phyloP scores from a whole-genome alignment of 2,329 filamentous ascomycete species.

The Ceratocystis cubensis region DNA sequence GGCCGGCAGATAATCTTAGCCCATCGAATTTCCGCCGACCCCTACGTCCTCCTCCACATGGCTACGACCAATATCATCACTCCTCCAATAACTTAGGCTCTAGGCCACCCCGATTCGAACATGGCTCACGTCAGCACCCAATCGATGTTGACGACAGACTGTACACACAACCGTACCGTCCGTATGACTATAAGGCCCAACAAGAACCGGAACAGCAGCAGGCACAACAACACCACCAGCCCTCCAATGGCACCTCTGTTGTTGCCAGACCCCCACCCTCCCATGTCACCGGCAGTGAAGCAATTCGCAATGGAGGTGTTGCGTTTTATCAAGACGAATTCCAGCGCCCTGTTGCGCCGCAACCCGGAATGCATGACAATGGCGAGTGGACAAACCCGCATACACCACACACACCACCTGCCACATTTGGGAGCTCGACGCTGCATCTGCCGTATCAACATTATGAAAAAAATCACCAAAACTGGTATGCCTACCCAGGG shows the following conservation, averaged over 20 bases:
- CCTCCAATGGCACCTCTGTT: no score
- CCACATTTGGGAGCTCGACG: background rate
- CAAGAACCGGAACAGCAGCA: background rate
- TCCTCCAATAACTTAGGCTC: background rate
- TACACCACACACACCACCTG: background rate
- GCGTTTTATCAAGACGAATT: background rate
- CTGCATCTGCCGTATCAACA: background rate
- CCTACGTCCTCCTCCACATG: background rate
- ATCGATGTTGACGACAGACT: background rate
- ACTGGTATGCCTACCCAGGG: no score
- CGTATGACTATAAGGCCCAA: background rate
- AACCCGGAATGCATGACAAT: slow-evolving; percentile 18
- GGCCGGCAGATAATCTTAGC: background rate
- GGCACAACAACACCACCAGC: no score
- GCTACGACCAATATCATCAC: rapidly evolving
- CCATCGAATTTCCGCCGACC: background rate
- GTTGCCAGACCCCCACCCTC: no score
- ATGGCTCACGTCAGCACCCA: background rate
- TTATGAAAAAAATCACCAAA: no score
- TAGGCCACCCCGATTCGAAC: background rate
- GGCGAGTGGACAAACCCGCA: slow-evolving; percentile 15
- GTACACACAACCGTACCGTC: background rate
- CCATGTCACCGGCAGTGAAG: background rate
- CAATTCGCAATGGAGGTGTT: background rate
- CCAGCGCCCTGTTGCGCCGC: background rate